Evolutionary conservation across 441 rosid genomes (phyloP).

Genomic region (Gossypium trilobum): DNA sequence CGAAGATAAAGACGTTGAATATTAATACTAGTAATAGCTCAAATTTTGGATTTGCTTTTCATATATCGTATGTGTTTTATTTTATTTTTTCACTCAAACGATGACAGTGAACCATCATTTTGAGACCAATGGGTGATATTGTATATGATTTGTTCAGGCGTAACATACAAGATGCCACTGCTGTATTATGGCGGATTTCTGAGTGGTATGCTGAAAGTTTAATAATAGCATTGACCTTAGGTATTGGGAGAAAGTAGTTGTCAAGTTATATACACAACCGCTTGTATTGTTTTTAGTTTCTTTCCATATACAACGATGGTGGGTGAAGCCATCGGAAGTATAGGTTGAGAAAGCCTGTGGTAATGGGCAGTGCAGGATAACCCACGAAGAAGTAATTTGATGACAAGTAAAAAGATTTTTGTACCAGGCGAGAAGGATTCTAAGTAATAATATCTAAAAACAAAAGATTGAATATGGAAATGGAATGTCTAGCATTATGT

Average conservation of each 20-base stretch:
- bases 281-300: no score
- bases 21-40: background rate
- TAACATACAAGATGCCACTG: background rate
- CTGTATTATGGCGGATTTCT: background rate
- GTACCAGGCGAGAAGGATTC: no score
- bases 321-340: no score
- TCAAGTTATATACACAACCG: background rate
- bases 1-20: background rate
- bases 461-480: no score
- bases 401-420: no score
- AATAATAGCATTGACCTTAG: background rate
- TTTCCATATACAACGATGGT: no score
- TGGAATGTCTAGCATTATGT: no score
- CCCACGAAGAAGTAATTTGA: no score
- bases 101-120: background rate
- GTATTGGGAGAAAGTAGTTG: background rate
- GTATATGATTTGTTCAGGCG: background rate
- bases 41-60: constrained; percentile 10
- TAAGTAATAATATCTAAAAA: no score
- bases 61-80: constrained; percentile 15
- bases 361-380: no score
- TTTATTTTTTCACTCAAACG: background rate
- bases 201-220: background rate
- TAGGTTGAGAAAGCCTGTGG: no score
- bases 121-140: background rate